Conservation (phyloP, 2,329 filamentous ascomycete genomes). For the Lasiodiplodia gonubiensis region DNA sequence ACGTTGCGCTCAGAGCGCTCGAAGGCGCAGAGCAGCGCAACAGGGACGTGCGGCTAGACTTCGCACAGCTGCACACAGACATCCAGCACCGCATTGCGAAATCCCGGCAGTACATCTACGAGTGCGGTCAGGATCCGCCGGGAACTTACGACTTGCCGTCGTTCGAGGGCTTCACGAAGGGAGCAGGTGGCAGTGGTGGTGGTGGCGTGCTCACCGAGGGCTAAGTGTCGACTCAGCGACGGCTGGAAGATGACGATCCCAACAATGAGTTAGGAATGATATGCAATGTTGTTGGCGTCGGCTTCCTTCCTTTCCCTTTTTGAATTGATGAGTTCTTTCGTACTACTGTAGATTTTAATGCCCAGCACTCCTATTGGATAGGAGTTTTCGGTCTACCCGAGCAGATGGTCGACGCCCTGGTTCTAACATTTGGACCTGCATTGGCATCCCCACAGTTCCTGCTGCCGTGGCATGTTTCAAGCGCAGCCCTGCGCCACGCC, state of each 20-base stretch:
- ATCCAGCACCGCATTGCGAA: constrained; percentile 57
- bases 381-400: not conserved
- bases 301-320: not conserved
- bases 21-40: constrained; percentile 56
- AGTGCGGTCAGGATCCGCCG: constrained; percentile 60
- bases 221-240: not conserved
- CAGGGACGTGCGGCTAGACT: constrained; percentile 51
- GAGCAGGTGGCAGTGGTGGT: constrained; percentile 14
- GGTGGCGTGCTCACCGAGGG: constrained; percentile 33
- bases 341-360: not conserved
- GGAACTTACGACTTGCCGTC: constrained; percentile 58
- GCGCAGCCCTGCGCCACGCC: not conserved
- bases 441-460: constrained; percentile 4
- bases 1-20: constrained; percentile 63
- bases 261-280: not conserved
- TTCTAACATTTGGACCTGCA: not conserved
- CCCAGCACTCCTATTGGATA: not conserved
- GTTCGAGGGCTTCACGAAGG: constrained; percentile 40
- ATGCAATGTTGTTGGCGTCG: not conserved
- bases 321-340: not conserved
- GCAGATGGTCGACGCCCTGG: not conserved
- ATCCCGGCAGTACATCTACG: constrained; percentile 59
- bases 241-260: not conserved
- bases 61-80: constrained; percentile 56
- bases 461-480: constrained; percentile 6